Percentiles rank a stretch among this genome's conserved stretches.
Evolutionary conservation across 208 protist species (phyloP).

Genomic region (Leishmania major): DNA sequence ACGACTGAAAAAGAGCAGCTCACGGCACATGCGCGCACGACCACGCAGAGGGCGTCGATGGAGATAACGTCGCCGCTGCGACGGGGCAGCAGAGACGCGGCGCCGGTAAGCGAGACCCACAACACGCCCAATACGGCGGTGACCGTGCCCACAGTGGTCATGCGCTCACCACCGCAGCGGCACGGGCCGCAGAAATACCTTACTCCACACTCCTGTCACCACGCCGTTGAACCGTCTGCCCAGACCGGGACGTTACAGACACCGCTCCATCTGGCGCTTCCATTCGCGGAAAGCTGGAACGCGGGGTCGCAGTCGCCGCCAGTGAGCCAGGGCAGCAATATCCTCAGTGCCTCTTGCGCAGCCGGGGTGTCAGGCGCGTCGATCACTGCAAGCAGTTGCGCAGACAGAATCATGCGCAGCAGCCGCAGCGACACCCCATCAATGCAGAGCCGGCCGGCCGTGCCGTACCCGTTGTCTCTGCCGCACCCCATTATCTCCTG

Average conservation of each 20-base stretch:
- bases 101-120: background rate
- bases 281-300: background rate
- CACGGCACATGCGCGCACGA: conserved; percentile 4
- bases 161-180: background rate
- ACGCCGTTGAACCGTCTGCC: background rate
- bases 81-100: background rate
- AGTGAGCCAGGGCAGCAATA: background rate
- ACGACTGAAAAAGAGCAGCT: conserved; percentile 7
- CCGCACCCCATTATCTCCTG: conserved; percentile 16
- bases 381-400: background rate
- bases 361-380: background rate
- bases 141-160: background rate
- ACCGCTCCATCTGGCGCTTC: background rate
- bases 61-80: background rate
- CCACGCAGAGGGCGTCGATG: conserved; percentile 4
- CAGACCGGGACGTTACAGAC: background rate
- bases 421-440: conserved; percentile 5
- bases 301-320: background rate
- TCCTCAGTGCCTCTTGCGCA: background rate
- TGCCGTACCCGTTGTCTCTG: conserved; percentile 4
- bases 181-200: background rate
- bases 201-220: background rate
- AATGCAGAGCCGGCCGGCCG: conserved; percentile 5
- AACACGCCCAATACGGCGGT: background rate
- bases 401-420: background rate